Evolutionary conservation across 176 grass and related monocot genomes (phyloP).

Genomic region (Microstegium vimineum): DNA sequence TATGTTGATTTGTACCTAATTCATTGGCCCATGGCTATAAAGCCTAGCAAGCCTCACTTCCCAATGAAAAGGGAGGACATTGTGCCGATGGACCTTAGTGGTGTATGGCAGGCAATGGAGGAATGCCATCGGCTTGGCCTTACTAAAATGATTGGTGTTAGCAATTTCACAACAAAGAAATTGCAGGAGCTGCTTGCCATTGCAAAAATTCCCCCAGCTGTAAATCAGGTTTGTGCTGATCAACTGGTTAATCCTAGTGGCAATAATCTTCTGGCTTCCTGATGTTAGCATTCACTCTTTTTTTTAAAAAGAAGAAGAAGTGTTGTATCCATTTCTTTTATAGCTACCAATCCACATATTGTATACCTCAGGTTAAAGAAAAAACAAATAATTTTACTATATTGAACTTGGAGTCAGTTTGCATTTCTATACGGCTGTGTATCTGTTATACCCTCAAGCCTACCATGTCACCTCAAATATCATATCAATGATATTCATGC

Average conservation of each 20-base stretch:
- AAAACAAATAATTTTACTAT: not conserved
- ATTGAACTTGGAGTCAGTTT: not conserved
- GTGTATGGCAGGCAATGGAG: constrained; percentile 64
- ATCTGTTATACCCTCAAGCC: not conserved
- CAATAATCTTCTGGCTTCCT: not conserved
- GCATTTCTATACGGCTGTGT: not conserved
- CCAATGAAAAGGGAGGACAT: constrained; percentile 49
- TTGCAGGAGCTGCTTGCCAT: constrained; percentile 36
- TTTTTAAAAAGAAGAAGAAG: not conserved
- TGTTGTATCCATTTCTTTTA: not conserved
- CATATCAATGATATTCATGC: not conserved
- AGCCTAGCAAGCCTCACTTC: constrained; percentile 30
- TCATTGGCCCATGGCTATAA: constrained; percentile 52
- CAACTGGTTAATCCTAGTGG: not conserved
- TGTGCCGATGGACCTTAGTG: constrained; percentile 36
- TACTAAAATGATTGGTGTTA: constrained; percentile 56
- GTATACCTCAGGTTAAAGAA: not conserved
- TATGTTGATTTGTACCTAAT: constrained; percentile 68
- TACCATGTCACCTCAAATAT: not conserved
- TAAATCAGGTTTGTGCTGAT: constrained; percentile 57
- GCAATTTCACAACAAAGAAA: constrained; percentile 74
- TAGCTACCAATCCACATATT: not conserved
- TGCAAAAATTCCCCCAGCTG: constrained; percentile 42
- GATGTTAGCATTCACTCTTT: not conserved
- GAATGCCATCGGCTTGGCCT: constrained; percentile 53